Evolutionary conservation across 371 early-diverging fungal genomes (phyloP).

Genomic region (Rhizopus delemar): DNA sequence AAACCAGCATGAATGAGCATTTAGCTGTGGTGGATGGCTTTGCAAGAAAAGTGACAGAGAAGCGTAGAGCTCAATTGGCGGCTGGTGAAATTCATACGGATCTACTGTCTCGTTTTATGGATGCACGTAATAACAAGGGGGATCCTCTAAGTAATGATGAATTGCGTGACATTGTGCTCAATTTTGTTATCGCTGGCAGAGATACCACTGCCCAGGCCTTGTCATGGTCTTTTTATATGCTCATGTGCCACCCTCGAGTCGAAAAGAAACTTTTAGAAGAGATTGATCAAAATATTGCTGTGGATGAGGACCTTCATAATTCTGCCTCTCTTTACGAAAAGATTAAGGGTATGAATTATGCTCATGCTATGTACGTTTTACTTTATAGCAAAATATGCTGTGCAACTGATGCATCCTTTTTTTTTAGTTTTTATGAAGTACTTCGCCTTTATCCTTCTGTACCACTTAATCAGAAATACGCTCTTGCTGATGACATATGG

Average conservation of each 20-base stretch:
- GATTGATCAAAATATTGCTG: conserved; percentile 35
- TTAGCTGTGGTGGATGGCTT: conserved; percentile 50
- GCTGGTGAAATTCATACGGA: conserved; percentile 52
- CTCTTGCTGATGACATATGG: conserved; percentile 66
- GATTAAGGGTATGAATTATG: conserved; percentile 56
- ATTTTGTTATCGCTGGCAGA: conserved; percentile 68
- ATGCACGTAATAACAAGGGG: conserved; percentile 52
- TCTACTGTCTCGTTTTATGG: conserved; percentile 64
- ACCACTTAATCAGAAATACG: conserved; percentile 67
- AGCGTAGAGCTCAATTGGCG: conserved; percentile 42
- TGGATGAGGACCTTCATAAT: conserved; percentile 39
- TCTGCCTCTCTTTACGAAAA: conserved; percentile 12
- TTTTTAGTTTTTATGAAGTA: conserved; percentile 55
- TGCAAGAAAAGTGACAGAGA: conserved; percentile 47
- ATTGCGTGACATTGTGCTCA: conserved; percentile 68
- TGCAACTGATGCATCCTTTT: background rate
- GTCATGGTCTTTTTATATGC: conserved; percentile 68
- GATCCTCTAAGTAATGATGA: conserved; percentile 50
- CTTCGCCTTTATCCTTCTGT: conserved; percentile 74
- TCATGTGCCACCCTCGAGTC: conserved; percentile 57
- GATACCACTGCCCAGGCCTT: conserved; percentile 77
- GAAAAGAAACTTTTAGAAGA: conserved; percentile 64
- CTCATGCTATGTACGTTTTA: conserved; percentile 45
- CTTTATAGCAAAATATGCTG: too few relatives aligned
- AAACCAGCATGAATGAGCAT: conserved; percentile 41